Evolutionary conservation across 2,329 filamentous ascomycete species (phyloP), one percentile per base, ranked within the genome.

Genomic region (Trichoderma sp.): DNA sequence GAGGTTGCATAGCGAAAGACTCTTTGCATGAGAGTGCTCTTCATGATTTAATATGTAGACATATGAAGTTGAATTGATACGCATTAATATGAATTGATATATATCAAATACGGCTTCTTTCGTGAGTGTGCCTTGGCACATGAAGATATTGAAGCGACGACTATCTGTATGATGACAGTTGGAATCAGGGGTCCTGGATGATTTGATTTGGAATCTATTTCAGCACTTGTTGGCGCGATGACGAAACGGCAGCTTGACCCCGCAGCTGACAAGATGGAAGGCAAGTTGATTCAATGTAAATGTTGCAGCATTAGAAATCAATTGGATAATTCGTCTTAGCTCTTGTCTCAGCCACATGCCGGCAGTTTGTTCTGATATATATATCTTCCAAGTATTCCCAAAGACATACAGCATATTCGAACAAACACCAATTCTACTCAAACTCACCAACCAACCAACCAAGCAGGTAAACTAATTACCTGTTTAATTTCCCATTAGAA

Each of bases 181-280:
- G 50, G 18, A 63, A 21, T 63, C 31, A 63, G 60, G 60, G 31
- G 11, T 21, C 60, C 21, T 35, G 29, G 29, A 35, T 63, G 31
- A 4, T 35, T 41, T 71, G 68, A 71, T 71, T 63, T 75, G 75
- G 65, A 64, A 75, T 64, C 59, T 50, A n/a, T 38, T 38, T 24
- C 38, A 21, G n/a, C 21, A 45, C 45, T 31, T 16, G 33, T 45
- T 27, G 56, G 66, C 45, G 33, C n/a, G 59, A 73, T 73, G 60
- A 62, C 71, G 59, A 64, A 45, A 41, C n/a, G 33, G 8, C 14
- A 41, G 33, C 3, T 29, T 31, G 18, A 73, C 71, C 71, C 71
- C 71, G 71, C 71, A 73, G 59, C 69, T 73, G 69, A 72, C 69
- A 4, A 38, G 21, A n/a, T 41, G 33, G 27, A 18, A 33, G 21